Evolutionary conservation across 164 flowering plant species (phyloP).

Genomic region (Echeveria elegans): DNA sequence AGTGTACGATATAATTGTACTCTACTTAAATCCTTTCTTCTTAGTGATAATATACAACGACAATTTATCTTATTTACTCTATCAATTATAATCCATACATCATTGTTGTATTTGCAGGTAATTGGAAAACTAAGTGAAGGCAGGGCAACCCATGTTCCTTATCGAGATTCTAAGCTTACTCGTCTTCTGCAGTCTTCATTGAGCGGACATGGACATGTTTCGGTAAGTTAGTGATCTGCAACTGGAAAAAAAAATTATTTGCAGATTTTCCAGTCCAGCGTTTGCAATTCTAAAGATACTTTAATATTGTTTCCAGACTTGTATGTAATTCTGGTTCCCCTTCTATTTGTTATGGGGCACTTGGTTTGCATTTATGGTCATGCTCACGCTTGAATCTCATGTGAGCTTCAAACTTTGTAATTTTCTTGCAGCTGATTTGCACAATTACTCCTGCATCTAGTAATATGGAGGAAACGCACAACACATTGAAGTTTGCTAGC

Average conservation of each 20-base stretch:
- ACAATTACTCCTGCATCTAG: conserved; percentile 86
- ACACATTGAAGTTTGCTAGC: conserved; percentile 76
- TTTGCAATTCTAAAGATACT: not conserved
- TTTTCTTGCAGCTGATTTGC: conserved; percentile 58
- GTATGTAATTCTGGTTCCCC: not conserved
- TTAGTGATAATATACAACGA: too few species aligned
- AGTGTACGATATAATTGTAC: too few species aligned
- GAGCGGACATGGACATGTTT: conserved; percentile 75
- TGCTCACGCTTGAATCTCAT: conserved; percentile 4
- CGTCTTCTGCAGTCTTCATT: conserved; percentile 76
- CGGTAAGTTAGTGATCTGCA: conserved; percentile 36
- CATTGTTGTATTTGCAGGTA: conserved; percentile 33
- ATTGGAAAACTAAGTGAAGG: conserved; percentile 69
- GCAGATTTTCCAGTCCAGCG: not conserved
- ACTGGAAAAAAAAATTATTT: not conserved
- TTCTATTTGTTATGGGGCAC: not conserved
- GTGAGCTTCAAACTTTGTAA: conserved; percentile 3
- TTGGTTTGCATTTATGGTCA: not conserved
- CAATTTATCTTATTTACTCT: too few species aligned
- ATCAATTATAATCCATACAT: too few species aligned
- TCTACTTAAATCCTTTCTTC: too few species aligned
- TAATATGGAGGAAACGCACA: conserved; percentile 75
- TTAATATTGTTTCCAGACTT: conserved; percentile 4
- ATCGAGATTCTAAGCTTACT: conserved; percentile 84
- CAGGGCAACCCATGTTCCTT: conserved; percentile 72